Conservation (phyloP, 2,329 filamentous ascomycete species). For the Penicillium sp. region DNA sequence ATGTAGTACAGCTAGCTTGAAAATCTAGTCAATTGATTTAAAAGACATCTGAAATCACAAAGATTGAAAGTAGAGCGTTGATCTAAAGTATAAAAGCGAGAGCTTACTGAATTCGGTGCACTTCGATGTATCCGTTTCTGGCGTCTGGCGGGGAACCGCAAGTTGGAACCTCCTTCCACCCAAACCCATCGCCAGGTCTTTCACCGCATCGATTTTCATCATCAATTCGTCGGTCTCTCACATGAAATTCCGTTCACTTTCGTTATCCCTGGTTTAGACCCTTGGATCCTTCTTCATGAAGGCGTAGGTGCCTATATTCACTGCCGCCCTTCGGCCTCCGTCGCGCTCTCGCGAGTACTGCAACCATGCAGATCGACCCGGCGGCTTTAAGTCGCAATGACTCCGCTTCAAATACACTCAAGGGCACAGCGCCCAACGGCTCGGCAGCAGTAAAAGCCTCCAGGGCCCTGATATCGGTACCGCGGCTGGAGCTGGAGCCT, state of each 20-base stretch:
- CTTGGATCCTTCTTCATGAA: slow-evolving; percentile 38
- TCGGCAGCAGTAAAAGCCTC: slow-evolving; percentile 49
- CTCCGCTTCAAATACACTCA: slow-evolving; percentile 39
- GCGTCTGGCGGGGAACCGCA: slow-evolving; percentile 31
- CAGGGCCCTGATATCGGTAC: slow-evolving; percentile 55
- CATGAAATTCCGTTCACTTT: slow-evolving; percentile 8
- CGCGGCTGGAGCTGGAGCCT: slow-evolving; percentile 64
- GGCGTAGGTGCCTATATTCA: slow-evolving; percentile 34
- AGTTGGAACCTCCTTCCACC: slow-evolving; percentile 31
- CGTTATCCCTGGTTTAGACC: slow-evolving; percentile 13
- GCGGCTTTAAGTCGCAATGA: slow-evolving; percentile 47
- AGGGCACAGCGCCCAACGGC: slow-evolving; percentile 31
- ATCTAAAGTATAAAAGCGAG: slow-evolving; percentile 31
- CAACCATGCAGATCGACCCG: slow-evolving; percentile 49
- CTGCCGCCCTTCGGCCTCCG: slow-evolving; percentile 44
- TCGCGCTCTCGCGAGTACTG: slow-evolving; percentile 35
- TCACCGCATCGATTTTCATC: slow-evolving; percentile 26
- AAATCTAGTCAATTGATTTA: background rate
- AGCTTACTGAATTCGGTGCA: slow-evolving; percentile 13
- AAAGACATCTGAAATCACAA: background rate
- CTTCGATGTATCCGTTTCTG: slow-evolving; percentile 24
- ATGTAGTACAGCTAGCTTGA: slow-evolving; percentile 59
- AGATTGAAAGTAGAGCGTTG: background rate
- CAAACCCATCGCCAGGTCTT: slow-evolving; percentile 27
- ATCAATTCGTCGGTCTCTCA: slow-evolving; percentile 21